These are phyloP conservation scores for Erodium trifolium DNA, from an alignment of 441 rosid species.

Conservation along the genomic window DNA sequence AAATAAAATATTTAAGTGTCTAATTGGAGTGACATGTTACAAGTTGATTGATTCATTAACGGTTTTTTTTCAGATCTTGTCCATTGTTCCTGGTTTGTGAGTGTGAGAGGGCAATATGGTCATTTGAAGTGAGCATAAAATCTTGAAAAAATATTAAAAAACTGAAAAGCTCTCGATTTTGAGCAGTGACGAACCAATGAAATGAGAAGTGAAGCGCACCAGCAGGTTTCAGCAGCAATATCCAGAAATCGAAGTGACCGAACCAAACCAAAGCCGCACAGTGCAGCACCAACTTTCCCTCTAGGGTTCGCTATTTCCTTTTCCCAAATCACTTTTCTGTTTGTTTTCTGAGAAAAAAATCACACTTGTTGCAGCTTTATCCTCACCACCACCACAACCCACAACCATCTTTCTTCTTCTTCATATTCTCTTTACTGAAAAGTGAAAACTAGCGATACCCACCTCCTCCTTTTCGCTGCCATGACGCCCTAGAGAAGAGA, in stretches of 20 bases:
- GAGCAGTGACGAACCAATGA: slow-evolving; percentile 38
- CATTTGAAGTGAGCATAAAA: background rate
- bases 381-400: too few species aligned
- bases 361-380: background rate
- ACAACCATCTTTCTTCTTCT: background rate
- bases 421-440: background rate
- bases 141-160: background rate
- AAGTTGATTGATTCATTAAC: too few species aligned
- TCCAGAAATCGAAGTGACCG: too few species aligned
- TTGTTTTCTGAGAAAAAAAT: too few species aligned
- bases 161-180: background rate
- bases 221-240: background rate
- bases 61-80: too few species aligned
- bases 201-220: slow-evolving; percentile 6
- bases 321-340: too few species aligned
- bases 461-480: background rate
- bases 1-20: too few species aligned
- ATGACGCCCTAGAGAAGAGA: background rate
- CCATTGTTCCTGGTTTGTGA: too few species aligned
- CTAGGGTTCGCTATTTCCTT: slow-evolving; percentile 4
- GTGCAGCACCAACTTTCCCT: background rate
- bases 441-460: background rate
- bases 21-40: too few species aligned
- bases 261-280: slow-evolving; percentile 19
- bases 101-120: background rate